Base-by-base conservation (phyloP, 345 rosid species). In the Lepidium sativum region DNA sequence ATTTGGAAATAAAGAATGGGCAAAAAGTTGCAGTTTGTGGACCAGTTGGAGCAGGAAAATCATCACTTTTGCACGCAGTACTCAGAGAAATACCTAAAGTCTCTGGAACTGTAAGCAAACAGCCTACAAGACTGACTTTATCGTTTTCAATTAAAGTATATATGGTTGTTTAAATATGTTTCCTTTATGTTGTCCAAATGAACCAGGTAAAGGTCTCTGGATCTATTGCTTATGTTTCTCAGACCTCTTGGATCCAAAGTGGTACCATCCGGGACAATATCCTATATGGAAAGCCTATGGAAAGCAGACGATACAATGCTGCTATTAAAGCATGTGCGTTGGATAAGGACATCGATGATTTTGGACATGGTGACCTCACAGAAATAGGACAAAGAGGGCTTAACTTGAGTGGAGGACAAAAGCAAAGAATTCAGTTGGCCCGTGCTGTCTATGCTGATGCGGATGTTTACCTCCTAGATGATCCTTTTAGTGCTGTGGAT, bases 341-440 rank as follows among this genome's bases (percentile, higher is more conserved):
- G 61, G 90, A 84, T 44, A 87, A 87, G 64, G 97, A 87, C 56
- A 80, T 87, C 27, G 40, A 67, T 13, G 85, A 63, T 60, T 85
- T 87, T 60, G 69, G 74, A 39, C 85, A 89, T 70, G 91, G 94
- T 33, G 96, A 89, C 71, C 83, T 82, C 50, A 89, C 91, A 1
- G 91, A 86, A 71, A 86, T 89, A 61, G 91, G 96, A 55, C 89
- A 89, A 69, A 78, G 96, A 75, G 94, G 94, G 40, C 78, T 89
- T 67, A 86, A 89, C 79, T 69, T 86, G 89, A 89, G 96, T n/a
- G 94, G 96, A 59, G 96, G 96, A 59, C 96, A 89, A 79, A 89
- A 84, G 68, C 94, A 86, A 72, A 78, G 96, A 68, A 83, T 89
- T 71, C 91, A 86, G 75, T 83, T 89, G 29, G 94, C 91, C 6